Conservation (phyloP, 495 filamentous ascomycete genomes). For the Penicillium coffeae region DNA sequence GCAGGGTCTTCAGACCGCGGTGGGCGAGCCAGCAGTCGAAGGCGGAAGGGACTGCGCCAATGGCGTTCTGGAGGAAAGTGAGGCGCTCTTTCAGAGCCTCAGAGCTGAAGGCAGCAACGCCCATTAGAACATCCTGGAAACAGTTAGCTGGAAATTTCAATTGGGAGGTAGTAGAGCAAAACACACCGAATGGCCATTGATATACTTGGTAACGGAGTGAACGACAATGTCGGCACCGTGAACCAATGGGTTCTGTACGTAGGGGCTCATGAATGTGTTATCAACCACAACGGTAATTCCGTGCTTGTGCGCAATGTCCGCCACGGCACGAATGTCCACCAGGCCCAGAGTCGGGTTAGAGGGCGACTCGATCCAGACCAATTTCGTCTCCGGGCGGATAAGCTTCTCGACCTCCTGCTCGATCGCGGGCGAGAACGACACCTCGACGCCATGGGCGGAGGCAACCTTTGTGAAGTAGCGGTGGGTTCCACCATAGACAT, state of each 20-base stretch:
- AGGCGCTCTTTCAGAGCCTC: conserved; percentile 71
- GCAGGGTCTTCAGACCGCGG: conserved; percentile 92
- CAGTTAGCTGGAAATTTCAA: conserved; percentile 15
- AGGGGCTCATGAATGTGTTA: conserved; percentile 96
- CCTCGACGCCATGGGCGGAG: conserved; percentile 85
- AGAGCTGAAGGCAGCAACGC: conserved; percentile 91
- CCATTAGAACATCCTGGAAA: conserved; percentile 92
- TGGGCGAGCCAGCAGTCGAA: conserved; percentile 99
- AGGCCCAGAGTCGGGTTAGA: conserved; percentile 90
- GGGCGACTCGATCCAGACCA: conserved; percentile 96
- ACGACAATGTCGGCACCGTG: conserved; percentile 96
- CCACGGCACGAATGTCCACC: conserved; percentile 86
- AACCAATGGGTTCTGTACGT: conserved; percentile 91
- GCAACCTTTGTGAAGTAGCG: conserved; percentile 99
- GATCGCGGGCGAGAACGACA: conserved; percentile 88
- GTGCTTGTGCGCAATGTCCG: conserved; percentile 75
- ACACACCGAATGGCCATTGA: conserved; percentile 83
- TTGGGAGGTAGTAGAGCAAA: neutral
- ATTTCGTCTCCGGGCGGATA: conserved; percentile 84
- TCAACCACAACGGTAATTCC: conserved; percentile 95
- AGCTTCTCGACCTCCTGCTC: conserved; percentile 79
- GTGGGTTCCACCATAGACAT: conserved; percentile 97
- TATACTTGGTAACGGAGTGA: conserved; percentile 99
- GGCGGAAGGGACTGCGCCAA: conserved; percentile 87
- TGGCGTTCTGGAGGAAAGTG: conserved; percentile 92